Evolutionary conservation across 495 filamentous ascomycete genomes (phyloP), one percentile per base, ranked within the genome.

Genomic region (Tuber indicum): DNA sequence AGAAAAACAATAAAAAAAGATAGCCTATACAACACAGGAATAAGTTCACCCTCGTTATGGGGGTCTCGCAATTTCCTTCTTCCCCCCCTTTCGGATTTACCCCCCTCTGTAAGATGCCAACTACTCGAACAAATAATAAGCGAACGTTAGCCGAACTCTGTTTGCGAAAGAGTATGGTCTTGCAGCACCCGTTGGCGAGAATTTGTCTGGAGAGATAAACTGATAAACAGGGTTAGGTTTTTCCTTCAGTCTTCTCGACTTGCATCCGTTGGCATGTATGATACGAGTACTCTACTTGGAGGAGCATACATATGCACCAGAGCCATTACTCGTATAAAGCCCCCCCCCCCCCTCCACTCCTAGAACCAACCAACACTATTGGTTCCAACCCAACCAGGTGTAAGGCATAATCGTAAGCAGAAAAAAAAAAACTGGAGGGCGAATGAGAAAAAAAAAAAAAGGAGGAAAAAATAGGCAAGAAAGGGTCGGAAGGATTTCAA

Each of bases 171-270:
- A 36, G 58, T 3, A 66, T 66, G 26, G 12, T 66, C 32, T 66
- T 36, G 26, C 32, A 36, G 58, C 58, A n/a, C 26, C 26, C 26
- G 26, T 66, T 66, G 26, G 26, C 58, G 58, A 66, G 14, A 32
- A 66, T 36, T 32, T 32, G 26, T 66, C 26, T 66, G 26, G 14
- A 3, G 26, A 36, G 58, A 66, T 66, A 66, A 19, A 36, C 58
- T 66, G 26, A 66, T 66, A 66, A 66, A 36, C 58, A 66, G 58
- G 58, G 58, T 66, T 66, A 66, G 58, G 58, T 66, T 66, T 52
- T 36, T 32, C n/a, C 58, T 32, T 66, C 26, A 36, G 17, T 32
- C 58, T 36, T 19, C 16, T 32, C 32, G 26, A 66, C 6, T 17
- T 66, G 58, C 58, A 66, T 66, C 58, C 58, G 58, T 66, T 66